Evolutionary conservation across 441 rosid species (phyloP), one percentile per base, ranked within the genome.

Genomic region (Capsella rubella): DNA sequence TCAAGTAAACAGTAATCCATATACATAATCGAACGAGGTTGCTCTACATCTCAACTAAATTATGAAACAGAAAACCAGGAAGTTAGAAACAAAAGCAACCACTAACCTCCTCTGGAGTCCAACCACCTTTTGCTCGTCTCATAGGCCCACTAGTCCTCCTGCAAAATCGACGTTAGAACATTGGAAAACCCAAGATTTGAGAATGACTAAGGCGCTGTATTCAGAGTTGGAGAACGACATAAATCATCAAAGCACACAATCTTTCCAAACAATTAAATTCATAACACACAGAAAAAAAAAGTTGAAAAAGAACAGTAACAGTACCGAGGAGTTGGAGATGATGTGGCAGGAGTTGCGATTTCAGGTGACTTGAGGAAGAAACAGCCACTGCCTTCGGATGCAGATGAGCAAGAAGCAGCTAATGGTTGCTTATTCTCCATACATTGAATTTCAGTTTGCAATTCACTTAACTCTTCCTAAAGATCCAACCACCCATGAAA

Each of bases 61-160:
- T 14, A 15, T 50, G 42, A 7, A 50, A 49, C 29, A 3, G 61
- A 71, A 25, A 29, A 61, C 4, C 12, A 0, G 25, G 5, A 53
- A 28, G 25, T 4, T 4, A 13, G 9, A 18, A 32, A 9, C 12
- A 43, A 51, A 52, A 62, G 11, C 10, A 42, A 66, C 11, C 35
- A 50, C 84, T 67, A 45, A 93, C 98, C 97, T 96, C 99, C 72
- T 90, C 90, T 0, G 84, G 93, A 60, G 98, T 93, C 99, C 99
- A 96, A 50, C 99, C 99, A 40, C 99, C 98, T 82, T 90, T 93
- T 28, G 99, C 95, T 67, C 97, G 86, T 84, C 99, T 87, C 54
- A 95, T 89, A 43, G 98, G 99, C 7, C 99, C 99, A 15, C 87
- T 88, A 8, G 91, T 96, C 79, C 98, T 91, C 85, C 98, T 96